phyloP scores from a whole-genome alignment of 2,329 filamentous ascomycete species.

The Fusarium multiceps region DNA sequence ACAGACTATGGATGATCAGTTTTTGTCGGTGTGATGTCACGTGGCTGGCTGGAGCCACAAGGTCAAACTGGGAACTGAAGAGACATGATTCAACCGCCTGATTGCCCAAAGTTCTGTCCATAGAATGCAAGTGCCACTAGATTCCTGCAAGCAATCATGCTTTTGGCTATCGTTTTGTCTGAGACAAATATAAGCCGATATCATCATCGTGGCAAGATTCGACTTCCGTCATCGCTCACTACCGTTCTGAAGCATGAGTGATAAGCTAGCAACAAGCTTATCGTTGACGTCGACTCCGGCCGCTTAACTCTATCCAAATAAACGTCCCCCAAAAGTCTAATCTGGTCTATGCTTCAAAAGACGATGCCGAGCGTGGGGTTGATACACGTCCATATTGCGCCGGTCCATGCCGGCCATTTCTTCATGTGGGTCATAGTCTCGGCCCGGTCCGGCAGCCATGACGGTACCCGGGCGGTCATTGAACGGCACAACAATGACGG shows the following conservation, averaged over 20 bases:
- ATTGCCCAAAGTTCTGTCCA: background rate
- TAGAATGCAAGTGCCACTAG: background rate
- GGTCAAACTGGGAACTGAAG: slow-evolving; percentile 15
- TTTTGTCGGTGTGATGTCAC: slow-evolving; percentile 47
- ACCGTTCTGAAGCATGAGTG: background rate
- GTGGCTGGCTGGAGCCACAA: slow-evolving; percentile 40
- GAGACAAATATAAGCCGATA: background rate
- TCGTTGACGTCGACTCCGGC: background rate
- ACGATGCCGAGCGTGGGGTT: slow-evolving; percentile 18
- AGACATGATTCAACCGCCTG: slow-evolving; percentile 12
- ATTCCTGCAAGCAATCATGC: slow-evolving; percentile 13
- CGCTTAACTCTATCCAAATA: slow-evolving; percentile 1
- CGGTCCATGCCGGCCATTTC: slow-evolving; percentile 23
- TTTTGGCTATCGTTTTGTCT: background rate
- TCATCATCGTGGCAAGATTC: slow-evolving; percentile 21
- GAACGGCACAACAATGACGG: slow-evolving; percentile 12
- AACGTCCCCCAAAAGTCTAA: background rate
- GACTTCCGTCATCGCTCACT: background rate
- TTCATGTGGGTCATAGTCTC: slow-evolving; percentile 31
- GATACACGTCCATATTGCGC: slow-evolving; percentile 8
- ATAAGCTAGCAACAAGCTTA: background rate
- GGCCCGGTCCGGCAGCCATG: slow-evolving; percentile 43
- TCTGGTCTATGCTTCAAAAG: background rate
- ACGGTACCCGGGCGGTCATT: slow-evolving; percentile 19
- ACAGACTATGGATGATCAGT: slow-evolving; percentile 28